Evolutionary conservation across 805 yeast species (phyloP), one percentile per base, ranked within the genome.

Genomic region (Saturnispora mendoncae): DNA sequence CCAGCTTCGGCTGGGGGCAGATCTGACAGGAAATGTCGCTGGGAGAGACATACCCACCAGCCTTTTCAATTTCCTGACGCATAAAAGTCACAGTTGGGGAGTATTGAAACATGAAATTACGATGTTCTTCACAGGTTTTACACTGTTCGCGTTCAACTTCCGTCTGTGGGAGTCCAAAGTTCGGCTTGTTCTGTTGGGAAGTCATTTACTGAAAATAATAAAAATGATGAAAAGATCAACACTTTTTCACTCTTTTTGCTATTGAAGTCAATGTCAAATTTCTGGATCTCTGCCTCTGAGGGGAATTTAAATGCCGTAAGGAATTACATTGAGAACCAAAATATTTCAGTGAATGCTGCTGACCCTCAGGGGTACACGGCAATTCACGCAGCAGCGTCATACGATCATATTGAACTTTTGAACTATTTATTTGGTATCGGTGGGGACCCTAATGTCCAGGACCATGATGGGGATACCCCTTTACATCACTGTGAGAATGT

Each of bases 301-400:
- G 81, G 85, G 51, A 74, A 80, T 46, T 44, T 71, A 3, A 69
- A 65, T 2, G 53, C 68, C 6, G 95, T 92, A 6, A 72, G 78
- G 47, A 48, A 67, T 12, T 65, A 68, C 40, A 62, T 92, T 6
- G 66, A 61, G 9, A 52, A 71, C 0, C 81, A 80, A 0, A 53
- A 64, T 5, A 67, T 65, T 48, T 69, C 78, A 3, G 74, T 96
- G 3, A 81, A 85, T 54, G 72, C 81, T 6, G 76, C 80, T 47
- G 99, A 92, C 59, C 83, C 84, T 1, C 85, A 88, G 53, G 99
- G 99, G 1, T 92, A 94, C 61, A 90, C 97, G 0, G 94, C 98
- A 6, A 71, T 92, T 10, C 99, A 92, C 59, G 99, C 99, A 0
- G 97, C 98, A 1, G 94, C 94, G 2, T 82, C 97, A 1, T 92